Percentiles rank a stretch among this genome's conserved stretches.
Evolutionary conservation across 176 grass and related monocot genomes (phyloP).

Genomic region (Bromus sterilis): DNA sequence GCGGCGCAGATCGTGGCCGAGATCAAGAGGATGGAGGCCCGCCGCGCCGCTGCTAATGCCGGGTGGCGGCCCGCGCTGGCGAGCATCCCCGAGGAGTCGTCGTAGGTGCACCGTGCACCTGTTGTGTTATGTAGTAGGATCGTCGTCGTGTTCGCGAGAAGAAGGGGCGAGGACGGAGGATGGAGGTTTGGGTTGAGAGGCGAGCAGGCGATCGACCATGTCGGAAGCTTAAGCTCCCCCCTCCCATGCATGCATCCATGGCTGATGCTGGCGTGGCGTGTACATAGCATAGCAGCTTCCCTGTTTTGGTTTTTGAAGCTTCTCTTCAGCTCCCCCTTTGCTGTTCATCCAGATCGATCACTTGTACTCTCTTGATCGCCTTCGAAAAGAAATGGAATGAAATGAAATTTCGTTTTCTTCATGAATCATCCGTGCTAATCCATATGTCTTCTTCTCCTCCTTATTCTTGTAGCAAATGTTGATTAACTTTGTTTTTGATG

Average conservation of each 20-base stretch:
- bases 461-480: no score
- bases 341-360: background rate
- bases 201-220: background rate
- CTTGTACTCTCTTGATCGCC: background rate
- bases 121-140: background rate
- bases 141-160: background rate
- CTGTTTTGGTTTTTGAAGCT: conserved; percentile 29
- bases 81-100: conserved; percentile 70
- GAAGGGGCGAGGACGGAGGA: background rate
- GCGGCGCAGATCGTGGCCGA: conserved; percentile 59
- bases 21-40: conserved; percentile 54
- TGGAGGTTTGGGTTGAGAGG: conserved; percentile 36
- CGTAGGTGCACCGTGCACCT: background rate
- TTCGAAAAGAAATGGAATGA: conserved; percentile 6
- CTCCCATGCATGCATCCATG: conserved; percentile 13
- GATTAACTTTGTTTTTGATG: no score
- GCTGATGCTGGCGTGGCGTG: background rate
- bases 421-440: background rate
- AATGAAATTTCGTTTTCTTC: background rate
- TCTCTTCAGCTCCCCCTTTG: background rate
- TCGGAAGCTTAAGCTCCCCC: conserved; percentile 24
- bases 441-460: background rate
- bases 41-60: conserved; percentile 17
- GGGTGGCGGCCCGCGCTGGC: conserved; percentile 57
- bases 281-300: conserved; percentile 16